Percentiles rank a stretch among this genome's conserved stretches.
phyloP scores from a whole-genome alignment of 116 monocot species.

The Iris pallida region DNA sequence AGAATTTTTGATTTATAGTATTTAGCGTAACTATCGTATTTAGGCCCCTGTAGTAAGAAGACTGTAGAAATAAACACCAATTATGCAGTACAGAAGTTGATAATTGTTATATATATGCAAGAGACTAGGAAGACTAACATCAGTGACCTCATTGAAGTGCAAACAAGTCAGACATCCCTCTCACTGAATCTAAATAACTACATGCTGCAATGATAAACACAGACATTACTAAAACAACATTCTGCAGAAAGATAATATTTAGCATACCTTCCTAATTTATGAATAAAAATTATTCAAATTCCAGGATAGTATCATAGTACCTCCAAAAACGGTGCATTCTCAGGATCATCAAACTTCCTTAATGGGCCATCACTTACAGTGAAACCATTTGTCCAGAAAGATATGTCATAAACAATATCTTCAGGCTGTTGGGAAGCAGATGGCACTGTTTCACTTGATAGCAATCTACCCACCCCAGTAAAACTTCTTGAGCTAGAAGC shows the following conservation, averaged over 20 bases:
- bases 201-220: too few relatives aligned
- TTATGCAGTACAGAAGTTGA: too few relatives aligned
- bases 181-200: too few relatives aligned
- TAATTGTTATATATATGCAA: not conserved
- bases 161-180: too few relatives aligned
- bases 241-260: too few relatives aligned
- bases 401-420: constrained; percentile 44
- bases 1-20: too few relatives aligned
- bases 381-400: constrained; percentile 77
- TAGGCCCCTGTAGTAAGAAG: too few relatives aligned
- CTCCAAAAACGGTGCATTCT: constrained; percentile 74
- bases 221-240: too few relatives aligned
- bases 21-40: too few relatives aligned
- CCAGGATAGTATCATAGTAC: constrained; percentile 42
- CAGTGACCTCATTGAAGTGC: too few relatives aligned
- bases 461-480: constrained; percentile 62
- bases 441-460: constrained; percentile 59
- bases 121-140: too few relatives aligned
- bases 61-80: not conserved
- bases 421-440: constrained; percentile 44
- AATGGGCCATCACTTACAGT: constrained; percentile 78
- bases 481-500: constrained; percentile 61
- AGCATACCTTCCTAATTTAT: not conserved
- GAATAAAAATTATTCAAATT: too few relatives aligned
- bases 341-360: constrained; percentile 69